phyloP scores from a whole-genome alignment of 1,139 yeast species.

The Suhomyces chickasaworum region DNA sequence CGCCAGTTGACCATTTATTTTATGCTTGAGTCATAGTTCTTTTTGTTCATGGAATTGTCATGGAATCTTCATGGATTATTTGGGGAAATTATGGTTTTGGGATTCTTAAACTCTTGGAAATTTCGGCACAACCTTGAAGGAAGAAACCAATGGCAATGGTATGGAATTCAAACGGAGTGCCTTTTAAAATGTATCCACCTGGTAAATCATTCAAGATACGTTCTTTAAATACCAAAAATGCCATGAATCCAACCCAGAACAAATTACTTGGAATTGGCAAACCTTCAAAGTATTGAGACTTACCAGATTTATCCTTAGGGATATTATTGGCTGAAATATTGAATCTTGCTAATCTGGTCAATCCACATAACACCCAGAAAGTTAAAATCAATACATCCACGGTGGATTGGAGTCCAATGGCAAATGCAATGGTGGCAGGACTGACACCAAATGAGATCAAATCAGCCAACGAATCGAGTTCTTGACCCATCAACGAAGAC shows the following conservation, averaged over 20 bases:
- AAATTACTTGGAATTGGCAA: conserved; percentile 92
- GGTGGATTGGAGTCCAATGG: conserved; percentile 85
- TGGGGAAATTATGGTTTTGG: conserved; percentile 86
- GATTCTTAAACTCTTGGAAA: conserved; percentile 84
- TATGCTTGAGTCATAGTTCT: neutral
- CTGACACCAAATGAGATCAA: conserved; percentile 90
- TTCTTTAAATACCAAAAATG: conserved; percentile 57
- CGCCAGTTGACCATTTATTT: neutral
- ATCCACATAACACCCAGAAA: conserved; percentile 89
- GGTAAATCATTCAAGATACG: conserved; percentile 57
- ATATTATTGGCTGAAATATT: conserved; percentile 91
- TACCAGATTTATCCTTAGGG: conserved; percentile 85
- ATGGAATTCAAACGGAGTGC: conserved; percentile 70
- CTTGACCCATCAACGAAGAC: conserved; percentile 94
- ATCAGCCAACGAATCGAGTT: conserved; percentile 94
- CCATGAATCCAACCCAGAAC: conserved; percentile 72
- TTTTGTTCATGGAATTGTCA: too few species aligned
- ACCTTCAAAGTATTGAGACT: conserved; percentile 87
- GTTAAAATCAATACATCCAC: conserved; percentile 74
- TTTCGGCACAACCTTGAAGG: conserved; percentile 87
- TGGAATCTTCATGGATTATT: too few species aligned
- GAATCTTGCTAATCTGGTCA: conserved; percentile 91
- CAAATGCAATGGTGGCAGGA: conserved; percentile 90
- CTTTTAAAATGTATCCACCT: conserved; percentile 59
- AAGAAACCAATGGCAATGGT: conserved; percentile 64